Conservation (phyloP, 345 rosid genomes). For the thale cress (Arabidopsis thaliana) region DNA sequence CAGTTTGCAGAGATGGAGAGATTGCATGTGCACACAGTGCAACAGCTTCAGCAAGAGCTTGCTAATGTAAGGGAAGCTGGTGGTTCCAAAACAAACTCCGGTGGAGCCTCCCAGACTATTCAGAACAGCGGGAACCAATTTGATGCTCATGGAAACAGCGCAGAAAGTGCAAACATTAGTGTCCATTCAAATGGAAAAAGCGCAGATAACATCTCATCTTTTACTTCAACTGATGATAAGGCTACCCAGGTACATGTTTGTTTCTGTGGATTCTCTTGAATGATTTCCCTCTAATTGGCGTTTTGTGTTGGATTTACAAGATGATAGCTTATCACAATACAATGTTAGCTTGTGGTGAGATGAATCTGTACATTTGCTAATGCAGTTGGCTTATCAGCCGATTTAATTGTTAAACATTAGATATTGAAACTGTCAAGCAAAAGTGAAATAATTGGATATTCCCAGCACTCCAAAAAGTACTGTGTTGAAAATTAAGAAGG, state of each 20-base stretch:
- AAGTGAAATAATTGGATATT: not conserved
- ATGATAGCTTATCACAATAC: not conserved
- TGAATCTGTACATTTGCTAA: constrained; percentile 3
- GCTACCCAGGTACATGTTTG: constrained; percentile 57
- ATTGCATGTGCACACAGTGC: constrained; percentile 76
- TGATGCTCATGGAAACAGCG: constrained; percentile 56
- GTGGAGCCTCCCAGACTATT: constrained; percentile 59
- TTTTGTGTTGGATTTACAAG: not conserved
- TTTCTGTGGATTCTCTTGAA: not conserved
- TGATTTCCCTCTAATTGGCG: not conserved
- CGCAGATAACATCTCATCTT: constrained; percentile 53
- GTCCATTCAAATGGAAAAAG: constrained; percentile 56
- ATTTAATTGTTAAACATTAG: not conserved
- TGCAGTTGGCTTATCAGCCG: not conserved
- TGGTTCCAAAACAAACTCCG: constrained; percentile 60
- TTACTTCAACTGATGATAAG: constrained; percentile 56
- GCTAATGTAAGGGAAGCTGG: constrained; percentile 75
- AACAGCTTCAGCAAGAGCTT: constrained; percentile 87
- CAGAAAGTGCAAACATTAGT: constrained; percentile 46
- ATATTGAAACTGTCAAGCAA: constrained; percentile 5
- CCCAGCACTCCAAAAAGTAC: not conserved
- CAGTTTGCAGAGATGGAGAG: constrained; percentile 96
- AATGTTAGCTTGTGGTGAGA: not conserved
- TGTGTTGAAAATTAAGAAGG: not conserved
- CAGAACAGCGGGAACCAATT: constrained; percentile 57